Evolutionary conservation across 805 yeast species (phyloP).

Genomic region (Teunomyces stri): DNA sequence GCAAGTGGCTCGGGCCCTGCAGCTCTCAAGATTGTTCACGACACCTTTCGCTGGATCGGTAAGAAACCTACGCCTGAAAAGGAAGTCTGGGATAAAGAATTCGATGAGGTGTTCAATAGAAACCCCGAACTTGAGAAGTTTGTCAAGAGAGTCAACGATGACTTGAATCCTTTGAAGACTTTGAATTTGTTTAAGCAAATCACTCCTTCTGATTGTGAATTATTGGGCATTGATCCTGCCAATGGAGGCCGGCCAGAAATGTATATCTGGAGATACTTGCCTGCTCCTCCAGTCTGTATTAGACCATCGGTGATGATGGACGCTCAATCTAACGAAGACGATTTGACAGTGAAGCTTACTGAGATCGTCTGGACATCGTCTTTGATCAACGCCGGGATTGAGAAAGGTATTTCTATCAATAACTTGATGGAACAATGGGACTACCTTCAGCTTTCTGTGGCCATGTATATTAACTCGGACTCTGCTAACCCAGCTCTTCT

Average conservation of each 20-base stretch:
- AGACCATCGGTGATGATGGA: constrained; percentile 96
- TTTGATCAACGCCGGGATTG: constrained; percentile 89
- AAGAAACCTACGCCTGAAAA: constrained; percentile 86
- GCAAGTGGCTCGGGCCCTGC: constrained; percentile 91
- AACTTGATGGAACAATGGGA: constrained; percentile 99
- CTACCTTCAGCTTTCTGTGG: constrained; percentile 89
- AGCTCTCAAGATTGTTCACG: constrained; percentile 91
- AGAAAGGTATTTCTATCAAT: constrained; percentile 89
- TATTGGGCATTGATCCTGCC: constrained; percentile 84
- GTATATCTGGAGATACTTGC: constrained; percentile 94
- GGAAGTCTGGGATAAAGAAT: constrained; percentile 81
- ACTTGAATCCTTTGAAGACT: constrained; percentile 88
- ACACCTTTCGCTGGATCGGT: constrained; percentile 93
- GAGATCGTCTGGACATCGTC: constrained; percentile 98
- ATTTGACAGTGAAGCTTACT: constrained; percentile 89
- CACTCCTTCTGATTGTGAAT: constrained; percentile 83
- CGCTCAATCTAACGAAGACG: constrained; percentile 94
- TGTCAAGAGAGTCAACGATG: constrained; percentile 85
- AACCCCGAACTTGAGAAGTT: constrained; percentile 89
- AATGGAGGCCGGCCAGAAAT: constrained; percentile 93
- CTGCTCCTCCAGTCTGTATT: constrained; percentile 98
- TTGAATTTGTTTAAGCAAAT: constrained; percentile 84
- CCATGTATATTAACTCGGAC: constrained; percentile 96
- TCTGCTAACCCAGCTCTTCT: constrained; percentile 77
- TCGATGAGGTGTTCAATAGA: constrained; percentile 66